These are phyloP conservation scores for Gorgonomyces haynaldii DNA, from an alignment of 192 early-diverging fungal genomes.

Conservation along the genomic window DNA sequence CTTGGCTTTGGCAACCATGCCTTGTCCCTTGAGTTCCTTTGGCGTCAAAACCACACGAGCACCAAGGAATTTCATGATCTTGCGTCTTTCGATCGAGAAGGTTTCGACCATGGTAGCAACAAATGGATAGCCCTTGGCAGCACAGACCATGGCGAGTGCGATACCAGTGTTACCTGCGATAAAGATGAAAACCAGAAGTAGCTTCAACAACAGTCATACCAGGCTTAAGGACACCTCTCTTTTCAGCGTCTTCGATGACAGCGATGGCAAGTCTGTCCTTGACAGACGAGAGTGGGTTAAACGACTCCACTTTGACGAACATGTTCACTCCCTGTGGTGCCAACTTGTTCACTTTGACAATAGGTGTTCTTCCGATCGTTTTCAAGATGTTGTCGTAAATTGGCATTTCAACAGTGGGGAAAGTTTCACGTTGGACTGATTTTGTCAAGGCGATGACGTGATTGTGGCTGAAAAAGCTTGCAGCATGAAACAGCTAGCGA, in stretches of 20 bases:
- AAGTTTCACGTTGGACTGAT: too few relatives aligned
- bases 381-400: slow-evolving; percentile 17
- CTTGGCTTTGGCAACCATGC: slow-evolving; percentile 28
- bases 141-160: slow-evolving; percentile 30
- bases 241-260: slow-evolving; percentile 30
- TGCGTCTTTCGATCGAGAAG: slow-evolving; percentile 26
- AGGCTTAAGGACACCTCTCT: slow-evolving; percentile 19
- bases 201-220: slow-evolving; percentile 23
- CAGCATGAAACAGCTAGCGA: too few relatives aligned
- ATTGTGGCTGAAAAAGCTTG: too few relatives aligned
- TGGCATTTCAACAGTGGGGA: too few relatives aligned
- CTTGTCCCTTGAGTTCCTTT: slow-evolving; percentile 26
- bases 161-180: slow-evolving; percentile 28
- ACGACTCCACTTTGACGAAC: slow-evolving; percentile 26
- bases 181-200: too few relatives aligned
- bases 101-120: slow-evolving; percentile 30
- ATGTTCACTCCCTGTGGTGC: slow-evolving; percentile 18
- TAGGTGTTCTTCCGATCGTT: slow-evolving; percentile 18
- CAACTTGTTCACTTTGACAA: slow-evolving; percentile 24
- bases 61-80: slow-evolving; percentile 32
- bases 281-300: slow-evolving; percentile 25
- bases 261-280: slow-evolving; percentile 25
- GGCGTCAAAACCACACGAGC: slow-evolving; percentile 30
- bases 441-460: too few relatives aligned
- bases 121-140: slow-evolving; percentile 29